Evolutionary conservation across 2,329 filamentous ascomycete species (phyloP).

Genomic region (Ophiostoma ips): DNA sequence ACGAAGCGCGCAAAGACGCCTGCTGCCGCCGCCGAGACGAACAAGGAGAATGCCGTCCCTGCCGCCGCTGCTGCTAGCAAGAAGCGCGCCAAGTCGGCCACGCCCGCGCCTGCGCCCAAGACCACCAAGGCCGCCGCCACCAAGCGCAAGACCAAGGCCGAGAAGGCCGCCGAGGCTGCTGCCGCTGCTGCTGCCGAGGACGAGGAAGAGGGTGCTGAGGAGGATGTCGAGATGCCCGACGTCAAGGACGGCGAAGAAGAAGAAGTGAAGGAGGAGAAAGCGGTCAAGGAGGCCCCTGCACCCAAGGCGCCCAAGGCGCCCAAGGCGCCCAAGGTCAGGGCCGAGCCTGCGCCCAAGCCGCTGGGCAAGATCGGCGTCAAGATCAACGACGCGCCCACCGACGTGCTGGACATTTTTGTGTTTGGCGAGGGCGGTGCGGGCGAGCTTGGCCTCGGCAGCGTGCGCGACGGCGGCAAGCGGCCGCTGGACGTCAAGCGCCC

Average conservation of each 20-base stretch:
- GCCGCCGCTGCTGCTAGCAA: constrained; percentile 10
- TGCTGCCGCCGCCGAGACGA: constrained; percentile 1
- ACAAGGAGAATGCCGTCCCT: constrained; percentile 11
- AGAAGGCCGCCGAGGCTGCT: constrained; percentile 7
- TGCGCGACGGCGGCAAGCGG: constrained; percentile 43
- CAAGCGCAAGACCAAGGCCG: constrained; percentile 9
- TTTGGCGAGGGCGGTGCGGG: constrained; percentile 71
- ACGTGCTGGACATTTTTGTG: constrained; percentile 59
- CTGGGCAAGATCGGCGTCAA: constrained; percentile 16
- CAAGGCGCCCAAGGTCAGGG: constrained; percentile 10
- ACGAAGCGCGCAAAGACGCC: constrained; percentile 6
- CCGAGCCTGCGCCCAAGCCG: constrained; percentile 26
- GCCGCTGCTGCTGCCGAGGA: too few species aligned
- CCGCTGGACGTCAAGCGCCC: constrained; percentile 63
- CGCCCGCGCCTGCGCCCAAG: constrained; percentile 2
- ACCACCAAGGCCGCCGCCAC: neutral
- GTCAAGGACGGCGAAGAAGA: neutral
- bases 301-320: constrained; percentile 20
- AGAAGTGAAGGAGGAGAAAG: constrained; percentile 4
- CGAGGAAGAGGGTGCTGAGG: too few species aligned
- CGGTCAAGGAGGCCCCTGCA: constrained; percentile 9
- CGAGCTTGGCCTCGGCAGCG: constrained; percentile 66
- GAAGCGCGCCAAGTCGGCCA: constrained; percentile 9
- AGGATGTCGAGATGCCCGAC: neutral
- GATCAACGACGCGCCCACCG: constrained; percentile 51